A percentile compares a stretch with the other conserved stretches of the same genome.
These are phyloP conservation scores for Aspergillus tamarii DNA, from an alignment of 2,329 filamentous ascomycete species.

Conservation along the genomic window DNA sequence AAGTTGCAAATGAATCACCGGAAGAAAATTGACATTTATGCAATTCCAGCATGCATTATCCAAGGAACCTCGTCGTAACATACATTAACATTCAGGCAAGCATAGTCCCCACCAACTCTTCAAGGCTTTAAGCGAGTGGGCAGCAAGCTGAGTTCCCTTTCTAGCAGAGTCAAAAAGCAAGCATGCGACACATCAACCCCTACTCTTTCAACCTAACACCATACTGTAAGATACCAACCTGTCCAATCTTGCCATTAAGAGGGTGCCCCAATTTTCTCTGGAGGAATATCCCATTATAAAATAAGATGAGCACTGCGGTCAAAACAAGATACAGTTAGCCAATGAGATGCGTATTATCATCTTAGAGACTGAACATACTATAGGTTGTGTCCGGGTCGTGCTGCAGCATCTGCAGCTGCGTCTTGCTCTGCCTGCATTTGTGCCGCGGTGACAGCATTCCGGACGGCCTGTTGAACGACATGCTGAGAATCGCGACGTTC, in stretches of 20 bases:
- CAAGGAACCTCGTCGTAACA: accelerated
- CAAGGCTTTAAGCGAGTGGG: too few species aligned
- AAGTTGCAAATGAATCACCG: too few species aligned
- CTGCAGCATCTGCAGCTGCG: neutral
- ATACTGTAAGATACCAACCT: neutral
- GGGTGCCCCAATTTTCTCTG: too few species aligned
- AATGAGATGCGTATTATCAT: neutral
- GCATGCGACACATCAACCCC: too few species aligned
- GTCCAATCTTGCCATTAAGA: too few species aligned
- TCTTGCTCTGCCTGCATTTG: neutral
- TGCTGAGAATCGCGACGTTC: neutral
- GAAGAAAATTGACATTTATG: too few species aligned
- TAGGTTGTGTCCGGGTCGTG: neutral
- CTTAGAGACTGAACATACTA: neutral
- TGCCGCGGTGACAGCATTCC: neutral
- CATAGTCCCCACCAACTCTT: too few species aligned
- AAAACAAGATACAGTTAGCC: neutral
- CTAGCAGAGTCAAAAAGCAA: too few species aligned
- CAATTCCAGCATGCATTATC: too few species aligned
- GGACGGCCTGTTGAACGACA: neutral
- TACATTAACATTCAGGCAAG: too few species aligned
- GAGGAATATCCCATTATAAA: neutral
- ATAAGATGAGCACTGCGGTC: neutral
- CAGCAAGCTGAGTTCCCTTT: too few species aligned
- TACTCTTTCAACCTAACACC: too few species aligned